phyloP scores from a whole-genome alignment of 306 rosid genomes.

The Gastrolobium bilobum region DNA sequence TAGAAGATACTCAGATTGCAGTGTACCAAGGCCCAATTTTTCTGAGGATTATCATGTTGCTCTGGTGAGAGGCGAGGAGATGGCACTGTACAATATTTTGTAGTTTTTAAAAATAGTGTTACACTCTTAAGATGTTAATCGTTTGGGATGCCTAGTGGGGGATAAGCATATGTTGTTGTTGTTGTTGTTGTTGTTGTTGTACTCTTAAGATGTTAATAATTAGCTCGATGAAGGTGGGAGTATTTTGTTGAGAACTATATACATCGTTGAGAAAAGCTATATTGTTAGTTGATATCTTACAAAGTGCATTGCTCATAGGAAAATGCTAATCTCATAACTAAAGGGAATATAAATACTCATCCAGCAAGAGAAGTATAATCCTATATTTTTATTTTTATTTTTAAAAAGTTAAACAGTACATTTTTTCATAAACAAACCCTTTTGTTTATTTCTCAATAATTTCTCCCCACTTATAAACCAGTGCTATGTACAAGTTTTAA shows the following conservation, averaged over 20 bases:
- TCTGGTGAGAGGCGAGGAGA: constrained; percentile 35
- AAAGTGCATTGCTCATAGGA: neutral
- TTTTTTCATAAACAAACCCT: too few relatives aligned
- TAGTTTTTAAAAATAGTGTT: constrained; percentile 21
- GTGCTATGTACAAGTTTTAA: too few relatives aligned
- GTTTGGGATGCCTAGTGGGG: constrained; percentile 13
- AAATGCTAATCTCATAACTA: neutral
- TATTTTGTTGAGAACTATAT: neutral
- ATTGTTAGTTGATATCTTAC: neutral
- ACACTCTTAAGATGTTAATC: constrained; percentile 19
- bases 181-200: constrained; percentile 2
- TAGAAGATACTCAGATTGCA: constrained; percentile 36
- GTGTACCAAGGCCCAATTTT: constrained; percentile 44
- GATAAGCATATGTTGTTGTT: neutral
- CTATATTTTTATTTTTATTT: too few relatives aligned
- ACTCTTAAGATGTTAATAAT: constrained; percentile 26
- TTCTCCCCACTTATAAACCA: too few relatives aligned
- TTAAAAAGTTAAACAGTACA: too few relatives aligned
- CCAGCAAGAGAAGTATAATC: too few relatives aligned
- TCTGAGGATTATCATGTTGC: constrained; percentile 42
- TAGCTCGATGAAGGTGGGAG: constrained; percentile 18
- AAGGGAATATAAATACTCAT: too few relatives aligned
- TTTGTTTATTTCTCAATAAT: too few relatives aligned
- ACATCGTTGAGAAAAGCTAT: neutral
- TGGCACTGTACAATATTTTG: constrained; percentile 32